Evolutionary conservation across 1,139 yeast species (phyloP).

Genomic region (Debaryomyces sp.): DNA sequence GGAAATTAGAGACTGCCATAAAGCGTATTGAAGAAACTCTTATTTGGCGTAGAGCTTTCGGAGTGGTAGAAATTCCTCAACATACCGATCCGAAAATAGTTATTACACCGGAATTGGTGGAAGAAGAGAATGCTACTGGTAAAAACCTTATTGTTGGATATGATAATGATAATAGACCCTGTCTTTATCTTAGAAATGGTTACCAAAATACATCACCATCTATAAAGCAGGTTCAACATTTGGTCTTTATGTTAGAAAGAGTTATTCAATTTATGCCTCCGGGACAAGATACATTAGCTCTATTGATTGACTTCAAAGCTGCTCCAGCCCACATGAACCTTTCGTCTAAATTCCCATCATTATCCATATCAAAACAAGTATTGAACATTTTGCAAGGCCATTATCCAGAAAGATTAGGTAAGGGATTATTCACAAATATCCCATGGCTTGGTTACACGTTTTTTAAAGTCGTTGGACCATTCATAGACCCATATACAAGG

Average conservation of each 20-base stretch:
- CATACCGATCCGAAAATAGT: constrained; percentile 41
- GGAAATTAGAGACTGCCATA: constrained; percentile 74
- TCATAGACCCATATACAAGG: constrained; percentile 91
- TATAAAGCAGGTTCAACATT: constrained; percentile 86
- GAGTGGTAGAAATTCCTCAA: constrained; percentile 63
- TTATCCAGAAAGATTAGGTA: constrained; percentile 93
- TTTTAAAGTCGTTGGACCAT: constrained; percentile 85
- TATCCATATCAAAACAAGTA: constrained; percentile 68
- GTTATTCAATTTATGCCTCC: constrained; percentile 93
- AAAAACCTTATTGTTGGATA: constrained; percentile 87
- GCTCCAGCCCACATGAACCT: constrained; percentile 47
- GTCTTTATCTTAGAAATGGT: constrained; percentile 86
- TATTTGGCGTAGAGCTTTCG: constrained; percentile 92
- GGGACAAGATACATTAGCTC: constrained; percentile 90
- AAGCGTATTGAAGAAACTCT: constrained; percentile 74
- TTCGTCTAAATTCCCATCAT: constrained; percentile 46
- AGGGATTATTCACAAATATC: constrained; percentile 85
- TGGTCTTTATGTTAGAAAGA: constrained; percentile 88
- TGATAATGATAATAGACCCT: constrained; percentile 87
- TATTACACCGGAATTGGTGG: constrained; percentile 64
- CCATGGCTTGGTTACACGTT: constrained; percentile 94
- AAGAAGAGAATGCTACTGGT: constrained; percentile 80
- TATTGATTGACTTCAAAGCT: constrained; percentile 85
- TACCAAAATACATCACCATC: constrained; percentile 90
- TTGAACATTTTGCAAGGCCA: constrained; percentile 88